phyloP scores from a whole-genome alignment of 441 rosid species.

The Oxalis stricta region DNA sequence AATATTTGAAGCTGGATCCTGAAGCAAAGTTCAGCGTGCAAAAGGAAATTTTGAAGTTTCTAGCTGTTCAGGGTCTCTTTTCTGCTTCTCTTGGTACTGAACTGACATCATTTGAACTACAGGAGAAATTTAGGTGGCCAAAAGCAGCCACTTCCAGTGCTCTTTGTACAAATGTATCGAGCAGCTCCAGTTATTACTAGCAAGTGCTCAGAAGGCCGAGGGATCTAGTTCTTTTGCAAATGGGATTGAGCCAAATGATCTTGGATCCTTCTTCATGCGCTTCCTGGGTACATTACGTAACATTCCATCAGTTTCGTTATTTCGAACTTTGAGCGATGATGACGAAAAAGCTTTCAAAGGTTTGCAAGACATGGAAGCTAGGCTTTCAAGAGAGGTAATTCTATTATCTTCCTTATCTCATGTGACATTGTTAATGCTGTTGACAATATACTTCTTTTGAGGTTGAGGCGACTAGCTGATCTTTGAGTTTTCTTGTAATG shows the following conservation, averaged over 20 bases:
- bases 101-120: constrained; percentile 89
- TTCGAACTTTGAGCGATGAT: constrained; percentile 56
- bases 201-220: constrained; percentile 65
- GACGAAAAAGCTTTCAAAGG: constrained; percentile 63
- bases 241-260: constrained; percentile 51
- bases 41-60: constrained; percentile 75
- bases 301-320: constrained; percentile 91
- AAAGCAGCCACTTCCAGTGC: constrained; percentile 58
- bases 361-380: constrained; percentile 59
- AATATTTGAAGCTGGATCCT: constrained; percentile 51
- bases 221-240: constrained; percentile 24
- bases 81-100: constrained; percentile 86
- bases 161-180: constrained; percentile 79
- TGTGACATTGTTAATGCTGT: neutral
- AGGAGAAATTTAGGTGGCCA: constrained; percentile 96
- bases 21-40: constrained; percentile 67
- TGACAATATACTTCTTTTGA: neutral
- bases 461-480: neutral
- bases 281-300: constrained; percentile 73
- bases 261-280: constrained; percentile 67
- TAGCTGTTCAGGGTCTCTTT: constrained; percentile 91
- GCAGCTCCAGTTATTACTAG: constrained; percentile 72
- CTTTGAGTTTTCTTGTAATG: neutral
- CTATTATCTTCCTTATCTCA: neutral
- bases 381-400: constrained; percentile 59